Percentiles rank a stretch among this genome's conserved stretches.
These are phyloP conservation scores for Pseudotsuga menziesii DNA, from an alignment of 75 land plant species.

Conservation along the genomic window DNA sequence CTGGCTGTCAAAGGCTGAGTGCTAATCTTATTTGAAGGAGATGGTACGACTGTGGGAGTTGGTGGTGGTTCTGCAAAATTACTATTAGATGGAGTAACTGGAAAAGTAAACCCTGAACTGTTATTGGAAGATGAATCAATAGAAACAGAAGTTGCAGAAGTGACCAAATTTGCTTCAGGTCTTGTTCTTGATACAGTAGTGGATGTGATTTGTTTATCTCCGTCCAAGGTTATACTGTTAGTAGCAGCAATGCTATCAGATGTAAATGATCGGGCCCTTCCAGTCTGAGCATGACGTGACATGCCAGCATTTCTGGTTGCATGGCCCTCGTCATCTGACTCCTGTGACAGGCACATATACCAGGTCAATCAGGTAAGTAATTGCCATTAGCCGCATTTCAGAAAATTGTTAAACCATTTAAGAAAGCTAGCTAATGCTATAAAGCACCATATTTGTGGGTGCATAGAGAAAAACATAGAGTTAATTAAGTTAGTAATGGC, in stretches of 20 bases:
- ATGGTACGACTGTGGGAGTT: background rate
- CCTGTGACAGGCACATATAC: background rate
- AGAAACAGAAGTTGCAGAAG: background rate
- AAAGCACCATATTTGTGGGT: background rate
- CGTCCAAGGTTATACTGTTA: background rate
- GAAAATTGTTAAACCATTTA: background rate
- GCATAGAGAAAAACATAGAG: background rate
- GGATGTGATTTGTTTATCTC: background rate
- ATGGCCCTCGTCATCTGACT: constrained; percentile 10
- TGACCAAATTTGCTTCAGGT: background rate
- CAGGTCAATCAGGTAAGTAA: background rate
- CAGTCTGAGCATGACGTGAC: background rate
- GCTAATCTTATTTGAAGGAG: background rate
- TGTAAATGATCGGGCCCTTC: background rate
- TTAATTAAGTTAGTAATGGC: background rate
- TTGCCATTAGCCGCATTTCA: background rate
- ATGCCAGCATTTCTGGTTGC: background rate
- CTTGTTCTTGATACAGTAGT: background rate
- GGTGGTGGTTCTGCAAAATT: constrained; percentile 11
- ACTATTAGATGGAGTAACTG: background rate
- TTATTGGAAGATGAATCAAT: background rate
- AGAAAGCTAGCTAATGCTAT: background rate
- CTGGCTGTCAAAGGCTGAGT: background rate
- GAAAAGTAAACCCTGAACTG: constrained; percentile 7
- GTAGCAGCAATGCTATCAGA: background rate